phyloP scores from a whole-genome alignment of 176 grass and related monocot species.

The Musa beccarii region DNA sequence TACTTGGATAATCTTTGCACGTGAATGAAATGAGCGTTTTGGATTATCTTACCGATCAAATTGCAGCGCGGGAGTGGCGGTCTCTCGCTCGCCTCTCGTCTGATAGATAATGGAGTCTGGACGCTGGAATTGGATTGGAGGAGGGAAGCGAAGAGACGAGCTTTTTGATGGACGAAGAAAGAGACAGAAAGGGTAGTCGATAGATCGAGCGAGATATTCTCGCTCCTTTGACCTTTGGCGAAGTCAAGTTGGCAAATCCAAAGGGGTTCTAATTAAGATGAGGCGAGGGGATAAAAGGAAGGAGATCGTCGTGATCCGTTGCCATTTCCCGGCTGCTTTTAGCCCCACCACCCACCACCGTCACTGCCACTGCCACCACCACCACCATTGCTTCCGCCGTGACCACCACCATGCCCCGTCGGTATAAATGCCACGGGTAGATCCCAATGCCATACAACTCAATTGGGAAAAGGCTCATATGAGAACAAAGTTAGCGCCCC shows the following conservation, averaged over 20 bases:
- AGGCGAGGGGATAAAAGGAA: background rate
- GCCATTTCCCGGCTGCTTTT: background rate
- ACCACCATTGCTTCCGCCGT: constrained; percentile 42
- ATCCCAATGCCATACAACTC: background rate
- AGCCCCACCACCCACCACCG: constrained; percentile 1
- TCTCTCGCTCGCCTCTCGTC: no score
- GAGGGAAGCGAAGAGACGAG: background rate
- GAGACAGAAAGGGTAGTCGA: background rate
- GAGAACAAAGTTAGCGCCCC: constrained; percentile 26
- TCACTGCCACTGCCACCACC: constrained; percentile 60
- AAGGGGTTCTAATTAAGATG: no score
- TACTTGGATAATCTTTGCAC: no score
- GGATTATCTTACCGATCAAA: no score
- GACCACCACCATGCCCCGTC: constrained; percentile 30
- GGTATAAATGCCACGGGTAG: background rate
- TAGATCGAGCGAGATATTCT: background rate
- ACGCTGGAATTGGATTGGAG: background rate
- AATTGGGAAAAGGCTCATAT: no score
- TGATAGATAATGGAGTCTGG: no score
- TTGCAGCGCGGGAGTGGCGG: no score
- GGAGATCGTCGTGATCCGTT: background rate
- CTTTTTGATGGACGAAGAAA: background rate
- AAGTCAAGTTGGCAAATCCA: constrained; percentile 11
- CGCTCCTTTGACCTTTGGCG: background rate
- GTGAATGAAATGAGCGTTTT: no score